phyloP scores from a whole-genome alignment of 176 grass and related monocot species.

The Bothriochloa decipiens region DNA sequence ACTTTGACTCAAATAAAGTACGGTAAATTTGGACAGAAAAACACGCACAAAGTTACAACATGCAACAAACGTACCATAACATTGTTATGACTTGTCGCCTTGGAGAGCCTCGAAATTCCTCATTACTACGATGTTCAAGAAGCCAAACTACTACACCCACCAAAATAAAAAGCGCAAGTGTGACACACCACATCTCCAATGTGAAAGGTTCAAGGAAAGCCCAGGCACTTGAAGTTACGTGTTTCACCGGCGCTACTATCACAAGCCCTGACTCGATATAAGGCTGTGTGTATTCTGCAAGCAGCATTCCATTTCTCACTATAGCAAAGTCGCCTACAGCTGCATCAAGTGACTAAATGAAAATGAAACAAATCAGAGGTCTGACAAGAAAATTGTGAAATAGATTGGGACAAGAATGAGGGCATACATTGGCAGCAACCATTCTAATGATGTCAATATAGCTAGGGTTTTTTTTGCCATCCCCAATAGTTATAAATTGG shows the following conservation, averaged over 20 bases:
- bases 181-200: conserved; percentile 76
- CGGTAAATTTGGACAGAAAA: neutral
- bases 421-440: conserved; percentile 68
- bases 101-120: conserved; percentile 74
- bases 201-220: conserved; percentile 91
- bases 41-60: neutral
- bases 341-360: conserved; percentile 65
- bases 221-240: conserved; percentile 62
- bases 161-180: conserved; percentile 73
- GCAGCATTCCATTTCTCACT: conserved; percentile 72
- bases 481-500: conserved; percentile 65
- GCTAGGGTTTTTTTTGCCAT: conserved; percentile 66
- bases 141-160: conserved; percentile 87
- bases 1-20: neutral
- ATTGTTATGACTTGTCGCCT: conserved; percentile 64
- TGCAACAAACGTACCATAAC: conserved; percentile 57
- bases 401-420: conserved; percentile 27
- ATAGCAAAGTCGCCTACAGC: conserved; percentile 86
- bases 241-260: conserved; percentile 60
- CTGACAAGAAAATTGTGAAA: conserved; percentile 32
- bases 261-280: conserved; percentile 76
- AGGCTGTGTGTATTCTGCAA: conserved; percentile 82
- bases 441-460: conserved; percentile 62
- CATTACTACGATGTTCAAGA: conserved; percentile 79
- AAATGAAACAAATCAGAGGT: conserved; percentile 27